Percentiles rank a stretch among this genome's conserved stretches.
These are phyloP conservation scores for Collybia sp. DNA, from an alignment of 768 basidiomycete genomes.

Conservation along the genomic window DNA sequence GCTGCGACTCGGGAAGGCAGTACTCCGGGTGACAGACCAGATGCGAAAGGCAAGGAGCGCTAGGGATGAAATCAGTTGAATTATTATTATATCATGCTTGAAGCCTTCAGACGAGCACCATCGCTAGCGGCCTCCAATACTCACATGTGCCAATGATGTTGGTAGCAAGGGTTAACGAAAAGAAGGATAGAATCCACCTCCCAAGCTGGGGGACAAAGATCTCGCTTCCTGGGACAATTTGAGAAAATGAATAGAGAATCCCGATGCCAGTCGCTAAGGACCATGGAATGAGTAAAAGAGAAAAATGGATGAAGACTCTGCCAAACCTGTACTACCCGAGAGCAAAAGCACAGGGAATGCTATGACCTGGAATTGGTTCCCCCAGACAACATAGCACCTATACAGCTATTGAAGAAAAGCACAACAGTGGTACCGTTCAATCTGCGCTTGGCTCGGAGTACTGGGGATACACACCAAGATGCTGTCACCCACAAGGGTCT, in stretches of 20 bases:
- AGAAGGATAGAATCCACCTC: conserved; percentile 29
- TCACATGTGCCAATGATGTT: conserved; percentile 26
- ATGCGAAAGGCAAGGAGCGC: conserved; percentile 23
- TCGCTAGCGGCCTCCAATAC: too few relatives aligned
- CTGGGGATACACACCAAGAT: conserved; percentile 17
- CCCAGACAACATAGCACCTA: conserved; percentile 26
- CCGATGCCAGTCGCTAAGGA: conserved; percentile 18
- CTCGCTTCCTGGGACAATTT: conserved; percentile 13
- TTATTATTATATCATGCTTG: too few relatives aligned
- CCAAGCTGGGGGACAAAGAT: conserved; percentile 23
- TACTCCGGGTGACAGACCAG: conserved; percentile 19
- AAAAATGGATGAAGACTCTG: not conserved
- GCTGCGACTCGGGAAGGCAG: conserved; percentile 9
- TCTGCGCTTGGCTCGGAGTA: not conserved
- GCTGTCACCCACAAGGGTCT: conserved; percentile 28
- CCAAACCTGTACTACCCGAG: conserved; percentile 21
- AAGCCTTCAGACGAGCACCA: too few relatives aligned
- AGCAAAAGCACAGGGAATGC: conserved; percentile 20
- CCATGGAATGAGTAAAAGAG: not conserved
- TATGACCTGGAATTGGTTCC: conserved; percentile 14
- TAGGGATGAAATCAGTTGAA: not conserved
- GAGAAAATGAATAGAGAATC: conserved; percentile 18
- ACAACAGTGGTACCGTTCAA: not conserved
- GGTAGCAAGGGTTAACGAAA: conserved; percentile 25
- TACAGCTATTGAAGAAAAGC: conserved; percentile 15